phyloP scores from a whole-genome alignment of 2,329 filamentous ascomycete genomes.

The Fusarium hainanense region DNA sequence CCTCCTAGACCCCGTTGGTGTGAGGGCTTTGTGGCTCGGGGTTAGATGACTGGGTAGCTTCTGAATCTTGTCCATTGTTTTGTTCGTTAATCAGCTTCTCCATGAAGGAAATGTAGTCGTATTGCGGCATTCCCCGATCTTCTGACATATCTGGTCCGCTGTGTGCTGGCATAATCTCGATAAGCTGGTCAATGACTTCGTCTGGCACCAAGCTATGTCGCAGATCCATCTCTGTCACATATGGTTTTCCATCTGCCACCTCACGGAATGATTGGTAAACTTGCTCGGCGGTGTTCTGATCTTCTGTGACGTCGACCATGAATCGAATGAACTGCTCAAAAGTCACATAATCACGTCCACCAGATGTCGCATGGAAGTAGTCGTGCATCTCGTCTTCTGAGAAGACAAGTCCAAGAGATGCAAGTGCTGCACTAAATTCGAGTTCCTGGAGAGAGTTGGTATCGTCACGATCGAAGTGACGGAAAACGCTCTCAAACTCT shows the following conservation, averaged over 20 bases:
- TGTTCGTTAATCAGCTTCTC: slow-evolving; percentile 76
- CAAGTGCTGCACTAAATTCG: slow-evolving; percentile 94
- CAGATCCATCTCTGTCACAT: slow-evolving; percentile 97
- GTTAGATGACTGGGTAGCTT: slow-evolving; percentile 50
- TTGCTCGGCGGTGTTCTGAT: slow-evolving; percentile 98
- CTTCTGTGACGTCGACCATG: slow-evolving; percentile 99
- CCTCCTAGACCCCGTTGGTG: slow-evolving; percentile 49
- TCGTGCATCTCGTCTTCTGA: slow-evolving; percentile 99
- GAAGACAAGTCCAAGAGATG: slow-evolving; percentile 94
- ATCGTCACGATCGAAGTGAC: slow-evolving; percentile 95
- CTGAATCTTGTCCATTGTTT: slow-evolving; percentile 46
- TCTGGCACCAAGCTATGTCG: slow-evolving; percentile 95
- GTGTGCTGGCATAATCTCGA: slow-evolving; percentile 87
- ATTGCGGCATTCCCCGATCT: slow-evolving; percentile 87
- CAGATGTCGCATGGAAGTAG: slow-evolving; percentile 89
- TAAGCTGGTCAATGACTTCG: slow-evolving; percentile 93
- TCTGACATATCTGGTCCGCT: slow-evolving; percentile 86
- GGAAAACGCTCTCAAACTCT: slow-evolving; percentile 98
- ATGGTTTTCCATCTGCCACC: slow-evolving; percentile 97
- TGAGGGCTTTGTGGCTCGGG: slow-evolving; percentile 48
- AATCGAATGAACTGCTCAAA: slow-evolving; percentile 99
- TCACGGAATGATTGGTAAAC: slow-evolving; percentile 98
- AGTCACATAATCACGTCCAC: slow-evolving; percentile 81
- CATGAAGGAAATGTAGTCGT: slow-evolving; percentile 98
- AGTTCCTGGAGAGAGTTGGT: slow-evolving; percentile 91